phyloP scores from a whole-genome alignment of 768 basidiomycete species.

The Mycena amicta region DNA sequence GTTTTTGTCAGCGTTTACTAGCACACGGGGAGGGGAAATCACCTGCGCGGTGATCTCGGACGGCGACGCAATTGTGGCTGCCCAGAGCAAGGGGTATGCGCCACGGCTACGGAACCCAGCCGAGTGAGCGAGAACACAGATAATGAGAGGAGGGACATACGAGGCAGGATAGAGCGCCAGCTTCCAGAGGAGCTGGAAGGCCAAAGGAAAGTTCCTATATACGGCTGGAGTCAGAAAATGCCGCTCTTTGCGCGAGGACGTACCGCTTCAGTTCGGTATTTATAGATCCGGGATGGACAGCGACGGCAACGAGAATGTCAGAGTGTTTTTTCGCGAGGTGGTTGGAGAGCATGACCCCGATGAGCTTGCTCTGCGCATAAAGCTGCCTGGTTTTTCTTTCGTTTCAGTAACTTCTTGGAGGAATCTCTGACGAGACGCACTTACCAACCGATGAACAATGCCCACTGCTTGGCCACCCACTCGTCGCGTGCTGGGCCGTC shows the following conservation, averaged over 20 bases:
- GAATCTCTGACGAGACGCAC: too few relatives aligned
- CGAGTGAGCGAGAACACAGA: too few relatives aligned
- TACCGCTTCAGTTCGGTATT: slow-evolving; percentile 23
- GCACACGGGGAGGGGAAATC: not conserved
- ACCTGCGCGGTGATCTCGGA: slow-evolving; percentile 16
- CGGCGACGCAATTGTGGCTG: slow-evolving; percentile 12
- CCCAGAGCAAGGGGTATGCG: slow-evolving; percentile 17
- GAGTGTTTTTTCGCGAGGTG: slow-evolving; percentile 31
- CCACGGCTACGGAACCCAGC: slow-evolving; percentile 10
- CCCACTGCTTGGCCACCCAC: slow-evolving; percentile 4
- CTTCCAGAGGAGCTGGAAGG: not conserved
- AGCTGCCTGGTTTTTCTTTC: not conserved
- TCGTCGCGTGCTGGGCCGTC: slow-evolving; percentile 12
- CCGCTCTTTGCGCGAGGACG: not conserved
- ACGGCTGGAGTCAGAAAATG: not conserved
- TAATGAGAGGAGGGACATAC: not conserved
- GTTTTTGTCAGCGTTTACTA: not conserved
- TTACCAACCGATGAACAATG: not conserved
- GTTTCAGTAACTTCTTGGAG: not conserved
- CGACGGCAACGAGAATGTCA: slow-evolving; percentile 29
- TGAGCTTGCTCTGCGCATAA: slow-evolving; percentile 22
- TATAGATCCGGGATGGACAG: slow-evolving; percentile 32
- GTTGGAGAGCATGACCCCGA: slow-evolving; percentile 30
- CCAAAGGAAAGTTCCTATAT: slow-evolving; percentile 3
- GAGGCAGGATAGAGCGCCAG: not conserved